phyloP scores from a whole-genome alignment of 805 yeast genomes.

The Pichia heedii region DNA sequence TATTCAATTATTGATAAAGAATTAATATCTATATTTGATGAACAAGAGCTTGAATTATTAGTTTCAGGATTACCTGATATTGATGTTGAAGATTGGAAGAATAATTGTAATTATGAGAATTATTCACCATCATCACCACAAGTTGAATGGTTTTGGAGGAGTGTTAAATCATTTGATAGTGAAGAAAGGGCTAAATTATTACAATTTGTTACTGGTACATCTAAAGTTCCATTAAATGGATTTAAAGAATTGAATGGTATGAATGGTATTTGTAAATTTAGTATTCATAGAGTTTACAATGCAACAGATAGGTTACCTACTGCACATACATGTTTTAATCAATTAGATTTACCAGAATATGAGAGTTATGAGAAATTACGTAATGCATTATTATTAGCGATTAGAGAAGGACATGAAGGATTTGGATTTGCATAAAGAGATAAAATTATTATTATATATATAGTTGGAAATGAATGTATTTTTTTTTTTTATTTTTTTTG shows the following conservation, averaged over 20 bases:
- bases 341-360: conserved; percentile 87
- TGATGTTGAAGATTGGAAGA: conserved; percentile 93
- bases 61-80: conserved; percentile 95
- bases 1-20: conserved; percentile 83
- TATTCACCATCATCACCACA: conserved; percentile 78
- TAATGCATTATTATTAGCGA: conserved; percentile 70
- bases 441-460: too few species aligned
- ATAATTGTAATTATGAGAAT: conserved; percentile 71
- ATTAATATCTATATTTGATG: conserved; percentile 80
- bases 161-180: conserved; percentile 84
- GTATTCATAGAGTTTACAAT: conserved; percentile 85
- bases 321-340: conserved; percentile 96
- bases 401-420: conserved; percentile 93
- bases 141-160: conserved; percentile 96
- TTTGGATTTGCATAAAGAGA: conserved; percentile 66
- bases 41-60: conserved; percentile 86
- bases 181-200: conserved; percentile 91
- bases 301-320: conserved; percentile 81
- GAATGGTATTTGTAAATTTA: conserved; percentile 75
- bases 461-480: neutral
- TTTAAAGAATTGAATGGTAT: conserved; percentile 85
- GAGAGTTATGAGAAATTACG: conserved; percentile 81
- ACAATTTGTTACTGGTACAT: conserved; percentile 96
- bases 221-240: conserved; percentile 92
- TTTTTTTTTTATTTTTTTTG: neutral